Evolutionary conservation across 2,329 filamentous ascomycete genomes (phyloP), one percentile per base, ranked within the genome.

Genomic region (Epicoccum sorghinum): DNA sequence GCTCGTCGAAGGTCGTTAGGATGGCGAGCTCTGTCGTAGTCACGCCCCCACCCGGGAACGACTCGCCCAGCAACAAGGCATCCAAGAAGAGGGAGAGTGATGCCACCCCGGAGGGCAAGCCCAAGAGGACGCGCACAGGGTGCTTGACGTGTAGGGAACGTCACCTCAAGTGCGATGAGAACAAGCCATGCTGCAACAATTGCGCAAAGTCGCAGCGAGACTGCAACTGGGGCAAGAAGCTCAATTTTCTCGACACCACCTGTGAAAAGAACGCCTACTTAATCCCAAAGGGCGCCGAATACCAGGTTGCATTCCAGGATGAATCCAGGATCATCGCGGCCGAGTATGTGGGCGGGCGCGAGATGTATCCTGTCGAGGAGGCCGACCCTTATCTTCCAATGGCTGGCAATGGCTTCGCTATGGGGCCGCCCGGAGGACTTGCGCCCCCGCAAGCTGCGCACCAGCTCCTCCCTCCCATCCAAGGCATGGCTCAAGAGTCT

Each of bases 121-220:
- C 91, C n/a, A 93, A 89, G 76, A 83, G 93, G 60, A 91, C 96
- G 14, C 86, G 93, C 41, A 97, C 93, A 3, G 93, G 93, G 33
- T 97, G 93, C 72, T 78, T 96, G 61, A 97, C 93, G 2, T 97
- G 93, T 75, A 83, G 93, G 63, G 90, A 96, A 73, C 82, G 92
- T 41, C 93, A 96, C 79, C 79, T 96, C 46, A 96, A 96, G 75
- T 96, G 93, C 73, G 93, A 96, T 69, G 91, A 96, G 74, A 87
- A 81, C 4, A 68, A 81, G 56, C 84, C 85, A 8, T 77, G 79
- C 50, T 88, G 85, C 68, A 80, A 89, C 66, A 97, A 97, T 68
- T 97, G 93, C 76, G 85, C 86, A 55, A 97, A 96, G 77, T 95
- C 93, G 47, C 93, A 87, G 67, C 83, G 93, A 45, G 80, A 87